A percentile compares a stretch with the other conserved stretches of the same genome.
Conservation (phyloP, 176 grass and related monocot species). For the Ensete glaucum region DNA sequence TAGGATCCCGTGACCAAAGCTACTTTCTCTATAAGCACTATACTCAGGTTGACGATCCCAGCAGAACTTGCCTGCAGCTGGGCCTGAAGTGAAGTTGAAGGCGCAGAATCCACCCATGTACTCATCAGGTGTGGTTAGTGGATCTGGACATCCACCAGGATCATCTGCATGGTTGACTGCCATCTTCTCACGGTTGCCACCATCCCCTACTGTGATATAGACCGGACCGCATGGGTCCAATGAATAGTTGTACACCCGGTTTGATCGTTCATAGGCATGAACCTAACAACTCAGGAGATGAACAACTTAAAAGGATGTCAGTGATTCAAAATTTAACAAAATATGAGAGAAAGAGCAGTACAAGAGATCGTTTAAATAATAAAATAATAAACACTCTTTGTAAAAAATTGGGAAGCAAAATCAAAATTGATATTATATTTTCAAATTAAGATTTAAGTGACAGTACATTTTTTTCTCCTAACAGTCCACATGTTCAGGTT, state of each 20-base stretch:
- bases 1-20: conserved; percentile 80
- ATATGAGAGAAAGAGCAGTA: background rate
- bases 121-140: conserved; percentile 28
- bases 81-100: conserved; percentile 57
- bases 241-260: conserved; percentile 67
- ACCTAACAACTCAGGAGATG: conserved; percentile 31
- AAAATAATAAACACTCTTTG: no score
- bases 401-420: no score
- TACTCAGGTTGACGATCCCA: conserved; percentile 77
- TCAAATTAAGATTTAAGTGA: no score
- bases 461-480: no score
- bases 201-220: conserved; percentile 54
- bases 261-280: conserved; percentile 82
- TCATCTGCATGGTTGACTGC: conserved; percentile 61
- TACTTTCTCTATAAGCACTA: conserved; percentile 64
- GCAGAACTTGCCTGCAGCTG: conserved; percentile 62
- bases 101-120: conserved; percentile 52
- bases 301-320: background rate
- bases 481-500: no score
- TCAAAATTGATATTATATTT: no score
- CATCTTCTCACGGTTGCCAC: conserved; percentile 76
- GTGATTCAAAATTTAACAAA: conserved; percentile 1
- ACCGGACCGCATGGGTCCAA: conserved; percentile 58
- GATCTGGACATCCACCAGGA: conserved; percentile 44
- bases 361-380: no score